These are phyloP conservation scores for Vaccinium darrowii DNA, from an alignment of 148 eudicot species.

Conservation along the genomic window DNA sequence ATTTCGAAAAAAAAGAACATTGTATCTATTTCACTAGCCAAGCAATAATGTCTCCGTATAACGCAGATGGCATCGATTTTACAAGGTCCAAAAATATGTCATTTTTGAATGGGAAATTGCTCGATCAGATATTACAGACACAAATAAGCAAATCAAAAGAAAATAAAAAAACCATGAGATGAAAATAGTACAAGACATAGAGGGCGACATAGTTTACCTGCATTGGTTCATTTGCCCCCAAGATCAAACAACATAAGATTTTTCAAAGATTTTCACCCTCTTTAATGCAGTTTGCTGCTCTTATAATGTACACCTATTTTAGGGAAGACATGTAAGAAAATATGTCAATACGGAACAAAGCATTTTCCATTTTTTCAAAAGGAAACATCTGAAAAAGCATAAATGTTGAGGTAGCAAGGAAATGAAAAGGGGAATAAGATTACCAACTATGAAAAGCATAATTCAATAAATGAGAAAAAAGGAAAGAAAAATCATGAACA, in stretches of 20 bases:
- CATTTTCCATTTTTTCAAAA: neutral
- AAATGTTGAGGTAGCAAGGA: neutral
- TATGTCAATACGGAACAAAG: neutral
- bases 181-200: neutral
- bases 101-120: neutral
- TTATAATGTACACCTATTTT: conserved; percentile 41
- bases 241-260: neutral
- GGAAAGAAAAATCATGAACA: neutral
- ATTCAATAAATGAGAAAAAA: neutral
- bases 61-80: neutral
- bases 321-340: neutral
- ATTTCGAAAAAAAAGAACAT: neutral
- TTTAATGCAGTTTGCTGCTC: conserved; percentile 22
- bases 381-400: neutral
- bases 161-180: neutral
- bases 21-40: neutral
- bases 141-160: neutral
- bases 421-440: neutral
- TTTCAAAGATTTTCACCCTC: conserved; percentile 15
- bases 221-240: conserved; percentile 11
- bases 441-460: neutral
- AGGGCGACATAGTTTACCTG: neutral
- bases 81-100: neutral
- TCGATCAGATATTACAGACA: neutral
- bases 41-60: neutral